Evolutionary conservation across 345 rosid genomes (phyloP).

Genomic region (Excoecaria agallocha): DNA sequence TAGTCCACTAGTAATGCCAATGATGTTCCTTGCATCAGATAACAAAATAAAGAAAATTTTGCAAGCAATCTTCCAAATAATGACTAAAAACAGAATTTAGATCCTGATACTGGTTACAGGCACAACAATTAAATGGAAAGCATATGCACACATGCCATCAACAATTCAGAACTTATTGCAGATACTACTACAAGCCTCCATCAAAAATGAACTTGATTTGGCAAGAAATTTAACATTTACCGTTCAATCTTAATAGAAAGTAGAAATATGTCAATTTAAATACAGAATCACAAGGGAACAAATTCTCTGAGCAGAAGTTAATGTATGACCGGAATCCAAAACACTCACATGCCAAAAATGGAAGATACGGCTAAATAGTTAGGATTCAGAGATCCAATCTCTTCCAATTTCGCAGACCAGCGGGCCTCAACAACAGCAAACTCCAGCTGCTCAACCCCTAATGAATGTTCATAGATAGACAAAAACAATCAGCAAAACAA

Average conservation of each 20-base stretch:
- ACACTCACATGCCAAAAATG: conserved; percentile 53
- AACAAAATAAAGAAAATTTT: neutral
- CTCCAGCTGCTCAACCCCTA: conserved; percentile 82
- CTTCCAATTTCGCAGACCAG: conserved; percentile 68
- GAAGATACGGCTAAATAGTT: conserved; percentile 64
- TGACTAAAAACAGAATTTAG: neutral
- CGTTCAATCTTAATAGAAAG: neutral
- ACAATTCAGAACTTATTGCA: neutral
- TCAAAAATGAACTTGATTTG: neutral
- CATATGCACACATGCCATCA: neutral
- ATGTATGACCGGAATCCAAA: conserved; percentile 3
- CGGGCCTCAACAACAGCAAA: conserved; percentile 55
- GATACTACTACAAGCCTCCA: neutral
- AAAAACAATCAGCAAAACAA: conserved; percentile 10
- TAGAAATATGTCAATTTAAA: neutral
- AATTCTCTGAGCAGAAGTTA: neutral
- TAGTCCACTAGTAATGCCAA: neutral
- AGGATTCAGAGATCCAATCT: conserved; percentile 56
- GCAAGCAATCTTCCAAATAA: neutral
- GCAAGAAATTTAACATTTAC: neutral
- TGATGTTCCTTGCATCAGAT: neutral
- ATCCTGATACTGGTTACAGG: neutral
- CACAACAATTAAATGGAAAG: neutral
- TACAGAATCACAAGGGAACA: neutral
- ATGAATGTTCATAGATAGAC: conserved; percentile 18